These are phyloP conservation scores for Penicillium sp. DNA, from an alignment of 2,329 filamentous ascomycete species.

Conservation along the genomic window DNA sequence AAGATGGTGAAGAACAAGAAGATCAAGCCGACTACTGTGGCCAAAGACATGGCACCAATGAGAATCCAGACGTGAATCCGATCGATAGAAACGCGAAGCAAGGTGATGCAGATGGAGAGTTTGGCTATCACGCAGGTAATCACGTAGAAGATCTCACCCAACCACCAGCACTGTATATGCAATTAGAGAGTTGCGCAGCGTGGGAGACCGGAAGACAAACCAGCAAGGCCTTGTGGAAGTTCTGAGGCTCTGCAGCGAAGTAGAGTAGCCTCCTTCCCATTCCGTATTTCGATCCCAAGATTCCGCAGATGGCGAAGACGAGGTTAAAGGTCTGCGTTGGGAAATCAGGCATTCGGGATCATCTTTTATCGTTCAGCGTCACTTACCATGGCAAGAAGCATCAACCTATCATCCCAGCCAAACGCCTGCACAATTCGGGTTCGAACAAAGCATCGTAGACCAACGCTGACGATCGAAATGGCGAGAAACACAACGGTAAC, in stretches of 20 bases:
- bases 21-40: conserved; percentile 41
- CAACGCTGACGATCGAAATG: conserved; percentile 37
- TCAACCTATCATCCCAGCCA: conserved; percentile 34
- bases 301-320: conserved; percentile 25
- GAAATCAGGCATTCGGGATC: neutral
- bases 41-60: conserved; percentile 40
- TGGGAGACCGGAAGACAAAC: conserved; percentile 11
- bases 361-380: neutral
- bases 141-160: conserved; percentile 50
- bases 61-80: conserved; percentile 46
- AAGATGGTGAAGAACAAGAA: conserved; percentile 50
- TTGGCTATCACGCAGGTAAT: conserved; percentile 45
- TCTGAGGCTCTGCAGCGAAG: conserved; percentile 16
- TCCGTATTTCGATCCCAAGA: conserved; percentile 24
- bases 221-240: conserved; percentile 22
- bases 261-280: conserved; percentile 20
- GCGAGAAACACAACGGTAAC: conserved; percentile 37
- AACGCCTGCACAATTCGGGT: conserved; percentile 37
- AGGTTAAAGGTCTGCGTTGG: conserved; percentile 22
- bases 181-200: neutral
- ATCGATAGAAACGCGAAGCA: conserved; percentile 47
- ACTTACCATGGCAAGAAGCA: conserved; percentile 30
- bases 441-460: conserved; percentile 41
- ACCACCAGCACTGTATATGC: conserved; percentile 41
- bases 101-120: conserved; percentile 49